phyloP scores from a whole-genome alignment of 2,329 filamentous ascomycete species.

The Penicillium sp. region DNA sequence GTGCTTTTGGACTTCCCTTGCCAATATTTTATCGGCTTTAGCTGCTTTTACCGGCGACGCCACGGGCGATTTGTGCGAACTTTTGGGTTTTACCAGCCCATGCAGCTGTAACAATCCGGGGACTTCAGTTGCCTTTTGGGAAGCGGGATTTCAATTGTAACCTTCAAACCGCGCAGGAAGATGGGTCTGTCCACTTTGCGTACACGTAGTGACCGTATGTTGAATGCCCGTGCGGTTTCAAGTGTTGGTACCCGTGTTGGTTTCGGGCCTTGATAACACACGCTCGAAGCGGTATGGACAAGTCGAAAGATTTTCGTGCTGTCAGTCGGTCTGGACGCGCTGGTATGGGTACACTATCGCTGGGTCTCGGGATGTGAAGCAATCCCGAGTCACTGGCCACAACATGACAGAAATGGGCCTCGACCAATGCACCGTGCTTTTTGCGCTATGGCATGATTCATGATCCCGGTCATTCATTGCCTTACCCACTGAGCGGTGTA shows the following conservation, averaged over 20 bases:
- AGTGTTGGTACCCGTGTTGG: not conserved
- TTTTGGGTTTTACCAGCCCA: not conserved
- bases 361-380: not conserved
- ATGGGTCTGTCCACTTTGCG: not conserved
- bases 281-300: not conserved
- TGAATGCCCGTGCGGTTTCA: not conserved
- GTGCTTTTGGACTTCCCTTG: not conserved
- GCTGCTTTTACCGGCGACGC: not conserved
- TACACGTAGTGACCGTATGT: not conserved
- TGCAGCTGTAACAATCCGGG: conserved; percentile 3
- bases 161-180: not conserved
- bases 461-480: not conserved
- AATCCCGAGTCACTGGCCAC: not conserved
- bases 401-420: not conserved
- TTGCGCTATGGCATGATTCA: not conserved
- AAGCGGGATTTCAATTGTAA: not conserved
- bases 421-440: not conserved
- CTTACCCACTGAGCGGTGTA: not conserved
- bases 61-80: not conserved
- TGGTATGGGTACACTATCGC: too few species aligned
- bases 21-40: not conserved
- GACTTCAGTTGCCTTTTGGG: not conserved
- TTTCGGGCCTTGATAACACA: not conserved
- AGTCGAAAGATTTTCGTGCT: not conserved
- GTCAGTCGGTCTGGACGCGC: not conserved